Percentiles rank a stretch among this genome's conserved stretches.
phyloP scores from a whole-genome alignment of 2,329 filamentous ascomycete genomes.

The Alternaria arborescens region DNA sequence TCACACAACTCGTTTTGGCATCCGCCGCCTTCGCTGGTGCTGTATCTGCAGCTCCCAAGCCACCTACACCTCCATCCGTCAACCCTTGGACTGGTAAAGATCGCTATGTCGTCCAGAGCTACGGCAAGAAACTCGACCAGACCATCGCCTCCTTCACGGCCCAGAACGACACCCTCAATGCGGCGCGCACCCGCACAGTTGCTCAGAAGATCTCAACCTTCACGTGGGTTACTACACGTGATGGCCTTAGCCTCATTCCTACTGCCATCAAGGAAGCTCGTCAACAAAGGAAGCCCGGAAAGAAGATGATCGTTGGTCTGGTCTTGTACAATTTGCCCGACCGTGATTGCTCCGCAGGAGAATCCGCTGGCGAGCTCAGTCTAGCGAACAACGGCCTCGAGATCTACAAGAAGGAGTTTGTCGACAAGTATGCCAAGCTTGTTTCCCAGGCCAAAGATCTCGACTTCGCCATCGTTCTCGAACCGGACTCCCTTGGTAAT shows the following conservation, averaged over 20 bases:
- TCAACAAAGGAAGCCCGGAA: conserved; percentile 25
- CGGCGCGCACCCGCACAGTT: conserved; percentile 39
- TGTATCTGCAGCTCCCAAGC: conserved; percentile 26
- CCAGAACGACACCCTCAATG: conserved; percentile 36
- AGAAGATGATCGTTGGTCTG: conserved; percentile 37
- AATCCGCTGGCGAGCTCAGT: conserved; percentile 81
- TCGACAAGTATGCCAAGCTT: conserved; percentile 38
- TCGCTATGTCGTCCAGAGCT: conserved; percentile 33
- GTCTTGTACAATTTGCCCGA: conserved; percentile 96
- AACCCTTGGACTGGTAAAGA: conserved; percentile 38
- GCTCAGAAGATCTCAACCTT: conserved; percentile 38
- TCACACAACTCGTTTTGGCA: conserved; percentile 34
- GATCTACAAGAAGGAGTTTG: conserved; percentile 41
- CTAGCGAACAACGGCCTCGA: conserved; percentile 62
- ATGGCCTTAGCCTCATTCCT: conserved; percentile 28
- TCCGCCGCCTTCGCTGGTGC: conserved; percentile 29
- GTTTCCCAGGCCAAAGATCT: conserved; percentile 35
- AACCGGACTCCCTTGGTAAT: conserved; percentile 41
- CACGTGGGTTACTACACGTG: conserved; percentile 37
- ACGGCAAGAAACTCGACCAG: conserved; percentile 38
- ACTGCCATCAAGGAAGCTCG: conserved; percentile 35
- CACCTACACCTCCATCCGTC: conserved; percentile 15
- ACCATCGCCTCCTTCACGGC: conserved; percentile 35
- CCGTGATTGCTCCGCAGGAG: conserved; percentile 81
- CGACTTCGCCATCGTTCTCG: conserved; percentile 42